Base-by-base conservation (phyloP, 768 basidiomycete species). In the Asterophora lycoperdoides region DNA sequence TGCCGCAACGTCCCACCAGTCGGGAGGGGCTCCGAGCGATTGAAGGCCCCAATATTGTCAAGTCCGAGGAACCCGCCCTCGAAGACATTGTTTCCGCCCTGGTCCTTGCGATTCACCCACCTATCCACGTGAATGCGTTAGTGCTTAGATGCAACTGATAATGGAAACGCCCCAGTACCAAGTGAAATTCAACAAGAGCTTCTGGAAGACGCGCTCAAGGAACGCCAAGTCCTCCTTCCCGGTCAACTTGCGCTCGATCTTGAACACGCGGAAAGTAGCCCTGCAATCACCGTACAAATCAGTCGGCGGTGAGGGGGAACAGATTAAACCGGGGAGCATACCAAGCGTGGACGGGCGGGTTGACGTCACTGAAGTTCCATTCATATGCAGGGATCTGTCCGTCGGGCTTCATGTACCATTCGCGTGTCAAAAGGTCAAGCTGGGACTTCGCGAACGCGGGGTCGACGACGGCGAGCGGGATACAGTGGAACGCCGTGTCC, bases 391-490 rank as follows among this genome's bases (percentile, higher is more conserved):
- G 96, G 49, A 99, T 88, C 61, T 96, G 94, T 30, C 96, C 96
- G 64, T 98, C 95, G 1, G 96, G 96, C 65, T 96, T 96, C 89
- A 92, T 90, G 70, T 98, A 99, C 96, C 96, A 99, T 69, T 99
- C 96, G 48, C 96, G 78, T 2, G 95, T 97, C 60, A 99, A 77
- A 51, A 98, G 64, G 65, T 97, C 95, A 30, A 99, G 79, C 65
- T 99, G 96, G 65, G 95, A 94, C 75, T 99, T 99, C 18, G 96
- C 94, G 60, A 96, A 98, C 1, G 83, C 74, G 1, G 96, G 86
- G 62, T 99, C 96, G 26, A 99, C 89, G 54, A 98, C 81, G 9
- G 96, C 96, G 11, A 99, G 79, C 0, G 96, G 96, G 56, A 99
- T 93, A 60, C 95, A 97, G 63, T 99, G 96, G 76, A 99, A 99